Base-by-base conservation (phyloP, 208 protist species). In the Polymyxa betae region DNA sequence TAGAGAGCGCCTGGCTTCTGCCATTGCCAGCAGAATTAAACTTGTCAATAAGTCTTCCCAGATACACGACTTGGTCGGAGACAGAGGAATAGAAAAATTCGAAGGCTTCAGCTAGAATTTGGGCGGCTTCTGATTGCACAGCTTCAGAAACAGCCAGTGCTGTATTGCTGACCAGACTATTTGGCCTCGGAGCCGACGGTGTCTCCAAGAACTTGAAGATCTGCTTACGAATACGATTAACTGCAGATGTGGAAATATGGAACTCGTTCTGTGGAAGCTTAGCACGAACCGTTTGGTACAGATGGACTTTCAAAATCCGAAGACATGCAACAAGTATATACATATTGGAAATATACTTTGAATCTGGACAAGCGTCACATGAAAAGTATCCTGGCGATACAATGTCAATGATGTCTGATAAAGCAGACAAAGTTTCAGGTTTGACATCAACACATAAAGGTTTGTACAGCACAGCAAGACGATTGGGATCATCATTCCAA, bases 101-200 rank as follows among this genome's bases (percentile, higher is more conserved):
- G 45, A 89, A 89, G 72, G 46, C 88, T 68, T 89, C 88, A 5
- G 88, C 88, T 72, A 89, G 52, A 16, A 89, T 68, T 43, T 89
- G 88, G 12, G 88, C 88, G 5, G 88, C 88, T 89, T 89, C 88
- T 72, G 88, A 89, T 45, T 89, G 88, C 32, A 89, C 88, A 32
- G 77, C 52, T 35, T 38, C 16, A 5, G 88, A 77, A 45, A 89
- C 88, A 35, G 10, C 5, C 29, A 45, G 16, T 35, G 52, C 29
- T 43, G 44, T 89, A 43, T 38, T 35, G 5, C 10, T 38, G 32
- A 68, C 32, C 5, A 89, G 5, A 72, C 29, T 35, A 29, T 77
- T 45, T 5, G 46, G 29, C 16, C 88, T 5, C 10, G 12, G 5
- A 32, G 88, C 88, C 5, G 88, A 54, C 5, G 44, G 44, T 35